These are phyloP conservation scores for bread wheat (Triticum aestivum) DNA, from an alignment of 176 grass and related monocot species.

Conservation along the genomic window DNA sequence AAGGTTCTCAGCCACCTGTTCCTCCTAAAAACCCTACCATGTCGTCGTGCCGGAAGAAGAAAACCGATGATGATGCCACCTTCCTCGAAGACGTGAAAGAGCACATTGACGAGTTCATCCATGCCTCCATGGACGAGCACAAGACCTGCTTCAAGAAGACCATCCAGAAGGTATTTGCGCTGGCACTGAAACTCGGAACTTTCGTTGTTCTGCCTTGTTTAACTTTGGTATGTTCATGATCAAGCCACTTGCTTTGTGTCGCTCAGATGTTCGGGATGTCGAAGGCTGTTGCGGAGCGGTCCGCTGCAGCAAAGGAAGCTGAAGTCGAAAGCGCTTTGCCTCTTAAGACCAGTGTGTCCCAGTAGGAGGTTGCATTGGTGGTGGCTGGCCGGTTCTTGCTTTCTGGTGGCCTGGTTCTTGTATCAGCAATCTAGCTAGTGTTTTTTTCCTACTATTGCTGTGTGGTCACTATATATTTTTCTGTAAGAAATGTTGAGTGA, in stretches of 20 bases:
- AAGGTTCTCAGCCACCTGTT: slow-evolving; percentile 30
- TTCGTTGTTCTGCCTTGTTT: not conserved
- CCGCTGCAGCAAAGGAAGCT: slow-evolving; percentile 47
- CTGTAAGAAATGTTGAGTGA: not conserved
- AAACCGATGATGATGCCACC: slow-evolving; percentile 63
- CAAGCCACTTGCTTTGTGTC: not conserved
- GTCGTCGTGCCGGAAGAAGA: slow-evolving; percentile 81
- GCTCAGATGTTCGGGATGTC: slow-evolving; percentile 96
- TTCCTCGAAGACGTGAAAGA: slow-evolving; percentile 81
- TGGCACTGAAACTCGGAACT: not conserved
- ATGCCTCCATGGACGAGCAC: slow-evolving; percentile 96
- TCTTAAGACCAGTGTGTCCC: slow-evolving; percentile 77
- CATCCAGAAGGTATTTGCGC: slow-evolving; percentile 63
- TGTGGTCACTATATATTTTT: not conserved
- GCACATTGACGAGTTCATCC: slow-evolving; percentile 86
- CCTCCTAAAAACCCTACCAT: slow-evolving; percentile 47
- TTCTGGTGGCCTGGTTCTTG: not conserved
- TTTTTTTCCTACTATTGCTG: not conserved
- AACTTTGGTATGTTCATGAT: not conserved
- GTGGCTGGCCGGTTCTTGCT: not conserved
- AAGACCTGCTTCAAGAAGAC: slow-evolving; percentile 93
- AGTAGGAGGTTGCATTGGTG: slow-evolving; percentile 41
- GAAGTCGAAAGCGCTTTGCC: slow-evolving; percentile 69
- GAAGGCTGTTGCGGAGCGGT: slow-evolving; percentile 64
- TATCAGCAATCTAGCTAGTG: not conserved